Evolutionary conservation across 208 protist genomes (phyloP).

Genomic region (Leishmania tropica): DNA sequence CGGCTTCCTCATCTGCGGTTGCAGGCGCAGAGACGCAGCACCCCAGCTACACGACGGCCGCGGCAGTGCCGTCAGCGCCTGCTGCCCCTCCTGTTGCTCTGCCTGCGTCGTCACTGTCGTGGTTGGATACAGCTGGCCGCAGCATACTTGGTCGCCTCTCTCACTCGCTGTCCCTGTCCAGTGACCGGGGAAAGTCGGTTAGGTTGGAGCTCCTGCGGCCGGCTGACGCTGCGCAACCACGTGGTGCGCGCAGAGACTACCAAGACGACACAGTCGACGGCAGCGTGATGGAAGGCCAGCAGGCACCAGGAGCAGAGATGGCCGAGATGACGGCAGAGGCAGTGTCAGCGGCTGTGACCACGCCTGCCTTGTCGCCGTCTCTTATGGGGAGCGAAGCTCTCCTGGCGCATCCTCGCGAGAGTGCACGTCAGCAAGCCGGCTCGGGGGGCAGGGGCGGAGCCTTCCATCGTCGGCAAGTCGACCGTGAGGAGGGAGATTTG

Average conservation of each 20-base stretch:
- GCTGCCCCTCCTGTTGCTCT: neutral
- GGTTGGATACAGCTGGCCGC: conserved; percentile 3
- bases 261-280: neutral
- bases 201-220: conserved; percentile 6
- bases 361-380: neutral
- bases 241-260: neutral
- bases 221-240: neutral
- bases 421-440: no score
- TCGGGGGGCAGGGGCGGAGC: neutral
- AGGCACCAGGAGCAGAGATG: neutral
- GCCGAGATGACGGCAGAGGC: neutral
- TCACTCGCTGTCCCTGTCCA: conserved; percentile 22
- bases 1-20: neutral
- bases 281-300: neutral
- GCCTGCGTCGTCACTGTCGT: neutral
- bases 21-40: neutral
- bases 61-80: neutral
- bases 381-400: neutral
- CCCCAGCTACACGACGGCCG: neutral
- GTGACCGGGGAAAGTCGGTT: neutral
- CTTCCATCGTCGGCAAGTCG: neutral
- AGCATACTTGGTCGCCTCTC: conserved; percentile 12
- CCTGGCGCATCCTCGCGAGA: neutral
- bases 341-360: neutral
- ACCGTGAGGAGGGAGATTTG: neutral